Evolutionary conservation across 805 yeast genomes (phyloP), one percentile per base, ranked within the genome.

Genomic region (Hanseniaspora meyeri): DNA sequence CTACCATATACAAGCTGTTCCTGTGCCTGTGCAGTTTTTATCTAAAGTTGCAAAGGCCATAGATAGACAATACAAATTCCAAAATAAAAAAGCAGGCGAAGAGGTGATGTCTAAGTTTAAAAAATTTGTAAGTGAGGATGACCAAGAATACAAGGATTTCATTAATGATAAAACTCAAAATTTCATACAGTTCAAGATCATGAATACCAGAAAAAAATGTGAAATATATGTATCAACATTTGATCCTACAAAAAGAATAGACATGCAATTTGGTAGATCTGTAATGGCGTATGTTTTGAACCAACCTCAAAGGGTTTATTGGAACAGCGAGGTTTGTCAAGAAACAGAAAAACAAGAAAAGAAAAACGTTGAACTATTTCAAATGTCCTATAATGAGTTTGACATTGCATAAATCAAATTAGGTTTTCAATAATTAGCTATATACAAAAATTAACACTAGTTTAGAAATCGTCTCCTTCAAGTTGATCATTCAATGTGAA

Each of bases 251-350:
- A 72, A 72, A 53, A 61, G 74, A 12, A 69, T 88, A 9, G 96
- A 90, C 66, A 68, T 87, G 14, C 95, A 87, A 62, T 86, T 90
- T 63, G 95, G 95, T 1, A 74, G 97, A 65, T 76, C 88, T 63
- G 89, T 85, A 0, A 63, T 87, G 32, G 90, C 96, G 0, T 74
- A 74, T 59, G 68, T 83, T 2, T 64, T 89, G 51, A 79, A 75
- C 46, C 71, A 78, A 16, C 82, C 84, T 2, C 81, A 80, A 53
- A 73, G 89, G 60, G 67, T 78, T 0, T 81, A 80, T 58, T 89
- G 96, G 97, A 83, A 83, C 57, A 77, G 79, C 52, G 60, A 61
- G 7, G 52, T 51, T 5, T 88, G 96, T 63, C 69, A 71, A 49
- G 95, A 88, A 66, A 69, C 83, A 0, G 70, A 70, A 46, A 70